Percentiles rank a stretch among this genome's conserved stretches.
phyloP scores from a whole-genome alignment of 805 yeast species.

The Nakazawaea anatomiae region DNA sequence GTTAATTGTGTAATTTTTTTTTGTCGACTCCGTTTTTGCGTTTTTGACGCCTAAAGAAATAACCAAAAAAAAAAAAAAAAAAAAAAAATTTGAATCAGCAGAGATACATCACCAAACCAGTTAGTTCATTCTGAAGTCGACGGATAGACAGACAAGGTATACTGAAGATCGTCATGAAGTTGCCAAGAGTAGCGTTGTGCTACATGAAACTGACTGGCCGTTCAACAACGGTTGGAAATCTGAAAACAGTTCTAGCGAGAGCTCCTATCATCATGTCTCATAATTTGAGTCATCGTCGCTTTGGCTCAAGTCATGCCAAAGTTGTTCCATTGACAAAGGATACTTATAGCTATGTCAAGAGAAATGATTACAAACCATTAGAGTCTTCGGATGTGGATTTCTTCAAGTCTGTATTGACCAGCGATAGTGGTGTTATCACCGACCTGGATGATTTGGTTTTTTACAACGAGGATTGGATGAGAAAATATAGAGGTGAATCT shows the following conservation, averaged over 20 bases:
- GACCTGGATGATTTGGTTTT: conserved; percentile 59
- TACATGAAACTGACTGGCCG: neutral
- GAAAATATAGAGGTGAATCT: conserved; percentile 87
- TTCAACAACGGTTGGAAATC: neutral
- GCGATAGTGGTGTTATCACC: conserved; percentile 41
- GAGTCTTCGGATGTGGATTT: conserved; percentile 49
- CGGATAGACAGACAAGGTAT: neutral
- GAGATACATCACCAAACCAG: no score
- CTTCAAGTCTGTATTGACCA: conserved; percentile 56
- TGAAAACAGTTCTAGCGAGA: neutral
- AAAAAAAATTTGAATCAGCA: no score
- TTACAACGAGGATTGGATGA: conserved; percentile 91
- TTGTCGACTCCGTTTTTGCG: neutral
- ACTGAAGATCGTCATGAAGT: neutral
- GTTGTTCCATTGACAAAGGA: conserved; percentile 57
- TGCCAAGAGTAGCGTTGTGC: neutral
- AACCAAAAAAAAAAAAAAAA: no score
- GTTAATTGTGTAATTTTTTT: neutral
- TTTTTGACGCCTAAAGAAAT: neutral
- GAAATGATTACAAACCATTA: conserved; percentile 50
- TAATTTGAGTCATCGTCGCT: neutral
- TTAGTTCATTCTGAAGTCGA: no score
- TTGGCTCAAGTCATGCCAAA: conserved; percentile 14
- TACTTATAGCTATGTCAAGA: conserved; percentile 52
- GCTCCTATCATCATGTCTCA: neutral